These are phyloP conservation scores for Ilex paraguariensis DNA, from an alignment of 305 asterid genomes.

Conservation along the genomic window DNA sequence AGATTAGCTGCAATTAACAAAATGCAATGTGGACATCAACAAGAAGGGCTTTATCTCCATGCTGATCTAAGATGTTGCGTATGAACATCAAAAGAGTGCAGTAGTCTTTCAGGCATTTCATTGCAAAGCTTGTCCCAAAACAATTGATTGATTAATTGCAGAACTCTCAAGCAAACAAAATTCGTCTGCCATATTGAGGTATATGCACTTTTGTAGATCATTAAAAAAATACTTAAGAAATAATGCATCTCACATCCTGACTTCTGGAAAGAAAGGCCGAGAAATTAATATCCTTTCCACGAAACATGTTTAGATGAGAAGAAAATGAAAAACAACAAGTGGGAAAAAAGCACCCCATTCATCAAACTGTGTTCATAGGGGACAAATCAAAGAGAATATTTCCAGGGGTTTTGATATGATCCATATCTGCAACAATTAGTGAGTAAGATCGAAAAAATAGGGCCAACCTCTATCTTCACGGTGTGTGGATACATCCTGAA, in stretches of 20 bases:
- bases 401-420: neutral
- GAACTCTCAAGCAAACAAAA: too few relatives aligned
- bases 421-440: neutral
- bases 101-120: neutral
- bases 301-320: neutral
- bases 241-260: too few relatives aligned
- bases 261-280: too few relatives aligned
- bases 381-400: neutral
- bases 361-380: too few relatives aligned
- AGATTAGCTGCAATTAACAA: slow-evolving; percentile 42
- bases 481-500: slow-evolving; percentile 45
- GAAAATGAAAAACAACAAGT: neutral
- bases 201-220: too few relatives aligned
- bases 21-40: neutral
- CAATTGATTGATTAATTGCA: neutral
- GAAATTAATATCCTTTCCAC: neutral
- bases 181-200: too few relatives aligned
- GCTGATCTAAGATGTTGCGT: neutral
- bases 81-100: too few relatives aligned
- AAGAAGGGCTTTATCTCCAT: neutral
- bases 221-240: too few relatives aligned
- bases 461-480: slow-evolving; percentile 55
- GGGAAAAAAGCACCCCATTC: too few relatives aligned
- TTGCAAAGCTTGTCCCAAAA: neutral
- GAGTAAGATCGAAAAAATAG: neutral